Conservation (phyloP, 805 yeast species). For the Metschnikowia corniflorae region DNA sequence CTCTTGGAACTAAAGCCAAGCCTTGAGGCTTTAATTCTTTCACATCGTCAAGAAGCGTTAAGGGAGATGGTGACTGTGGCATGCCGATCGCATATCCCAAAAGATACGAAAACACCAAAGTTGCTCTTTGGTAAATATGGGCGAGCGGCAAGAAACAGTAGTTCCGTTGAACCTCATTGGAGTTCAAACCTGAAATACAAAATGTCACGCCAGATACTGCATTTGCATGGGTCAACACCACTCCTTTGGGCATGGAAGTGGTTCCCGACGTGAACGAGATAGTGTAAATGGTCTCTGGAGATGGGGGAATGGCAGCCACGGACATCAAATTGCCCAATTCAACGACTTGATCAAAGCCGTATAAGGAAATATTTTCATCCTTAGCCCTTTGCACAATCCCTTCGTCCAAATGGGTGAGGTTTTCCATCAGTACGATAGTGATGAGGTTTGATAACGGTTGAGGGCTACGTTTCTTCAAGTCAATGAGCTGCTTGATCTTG, state of each 20-base stretch:
- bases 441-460: conserved; percentile 39
- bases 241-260: conserved; percentile 73
- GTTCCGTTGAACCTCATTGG: neutral
- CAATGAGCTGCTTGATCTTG: conserved; percentile 47
- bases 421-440: conserved; percentile 55
- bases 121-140: conserved; percentile 23
- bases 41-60: conserved; percentile 56
- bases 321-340: conserved; percentile 39
- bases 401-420: conserved; percentile 12
- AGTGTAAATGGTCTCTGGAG: conserved; percentile 34
- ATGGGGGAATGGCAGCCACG: conserved; percentile 28
- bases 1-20: conserved; percentile 60
- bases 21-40: conserved; percentile 50
- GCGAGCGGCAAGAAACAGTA: conserved; percentile 27
- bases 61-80: conserved; percentile 38
- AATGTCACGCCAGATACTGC: conserved; percentile 14
- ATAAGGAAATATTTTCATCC: conserved; percentile 22
- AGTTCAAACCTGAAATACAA: conserved; percentile 7
- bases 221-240: conserved; percentile 38
- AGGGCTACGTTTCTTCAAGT: conserved; percentile 35
- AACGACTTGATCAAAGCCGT: conserved; percentile 24
- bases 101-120: conserved; percentile 12
- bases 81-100: conserved; percentile 23
- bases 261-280: conserved; percentile 54
- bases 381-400: conserved; percentile 13